Evolutionary conservation across 139 green algal genomes (phyloP).

Genomic region (Chlamydomonas asymmetrica): DNA sequence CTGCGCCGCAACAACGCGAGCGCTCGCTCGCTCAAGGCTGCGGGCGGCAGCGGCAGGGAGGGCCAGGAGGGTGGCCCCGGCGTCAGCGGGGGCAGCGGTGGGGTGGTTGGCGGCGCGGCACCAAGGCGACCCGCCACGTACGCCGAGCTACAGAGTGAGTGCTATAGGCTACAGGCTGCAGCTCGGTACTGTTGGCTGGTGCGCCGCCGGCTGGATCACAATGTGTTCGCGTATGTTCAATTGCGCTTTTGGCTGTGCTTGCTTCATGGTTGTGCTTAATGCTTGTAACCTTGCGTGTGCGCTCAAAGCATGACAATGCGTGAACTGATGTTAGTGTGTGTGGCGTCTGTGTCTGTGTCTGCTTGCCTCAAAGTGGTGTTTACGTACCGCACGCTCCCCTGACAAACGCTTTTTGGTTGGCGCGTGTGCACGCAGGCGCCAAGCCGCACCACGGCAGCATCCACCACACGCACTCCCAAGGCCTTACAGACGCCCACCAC

Average conservation of each 20-base stretch:
- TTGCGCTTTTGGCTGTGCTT: background rate
- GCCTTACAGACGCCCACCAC: no score
- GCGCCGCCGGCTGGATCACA: background rate
- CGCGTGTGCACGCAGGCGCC: no score
- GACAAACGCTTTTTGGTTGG: no score
- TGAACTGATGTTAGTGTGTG: background rate
- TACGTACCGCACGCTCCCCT: no score
- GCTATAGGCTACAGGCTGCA: background rate
- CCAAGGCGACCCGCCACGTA: slow-evolving; percentile 14
- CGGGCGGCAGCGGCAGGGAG: background rate
- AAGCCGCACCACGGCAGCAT: no score
- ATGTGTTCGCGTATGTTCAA: background rate
- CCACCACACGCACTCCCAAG: no score
- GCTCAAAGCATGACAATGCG: background rate
- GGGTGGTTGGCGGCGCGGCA: no score
- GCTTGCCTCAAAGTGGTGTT: no score
- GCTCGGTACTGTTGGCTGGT: background rate
- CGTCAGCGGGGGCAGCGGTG: no score
- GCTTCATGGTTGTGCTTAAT: background rate
- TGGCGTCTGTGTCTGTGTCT: background rate
- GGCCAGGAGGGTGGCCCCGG: slow-evolving; percentile 6
- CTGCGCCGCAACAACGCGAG: background rate
- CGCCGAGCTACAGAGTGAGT: slow-evolving; percentile 14
- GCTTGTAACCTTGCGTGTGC: background rate
- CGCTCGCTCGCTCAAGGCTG: background rate